Percentiles rank a stretch among this genome's conserved stretches.
phyloP scores from a whole-genome alignment of 495 filamentous ascomycete species.

The Apodospora peruviana region DNA sequence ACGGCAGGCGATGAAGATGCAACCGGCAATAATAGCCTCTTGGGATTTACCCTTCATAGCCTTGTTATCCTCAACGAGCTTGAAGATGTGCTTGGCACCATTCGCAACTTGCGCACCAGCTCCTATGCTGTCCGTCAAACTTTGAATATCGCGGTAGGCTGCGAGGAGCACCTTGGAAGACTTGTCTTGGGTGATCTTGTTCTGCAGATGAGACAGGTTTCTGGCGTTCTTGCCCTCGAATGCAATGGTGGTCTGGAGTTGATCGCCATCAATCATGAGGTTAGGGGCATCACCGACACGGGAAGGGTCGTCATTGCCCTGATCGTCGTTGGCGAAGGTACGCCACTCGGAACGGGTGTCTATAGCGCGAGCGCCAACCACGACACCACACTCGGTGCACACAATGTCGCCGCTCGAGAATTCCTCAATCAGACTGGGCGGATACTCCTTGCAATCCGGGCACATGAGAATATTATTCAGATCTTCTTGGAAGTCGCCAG shows the following conservation, averaged over 20 bases:
- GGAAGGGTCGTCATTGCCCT: constrained; percentile 86
- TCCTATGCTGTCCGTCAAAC: constrained; percentile 77
- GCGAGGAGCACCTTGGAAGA: constrained; percentile 70
- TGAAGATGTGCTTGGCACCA: constrained; percentile 89
- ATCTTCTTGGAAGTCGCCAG: constrained; percentile 46
- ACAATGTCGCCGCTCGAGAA: constrained; percentile 88
- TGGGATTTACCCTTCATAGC: constrained; percentile 92
- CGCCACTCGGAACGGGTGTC: constrained; percentile 97
- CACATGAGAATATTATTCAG: constrained; percentile 80
- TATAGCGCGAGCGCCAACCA: constrained; percentile 83
- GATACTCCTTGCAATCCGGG: constrained; percentile 82
- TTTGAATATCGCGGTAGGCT: constrained; percentile 85
- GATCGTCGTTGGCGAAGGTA: constrained; percentile 96
- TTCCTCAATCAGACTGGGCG: constrained; percentile 89
- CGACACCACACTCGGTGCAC: constrained; percentile 86
- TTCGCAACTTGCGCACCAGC: constrained; percentile 75
- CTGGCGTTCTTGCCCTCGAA: constrained; percentile 64
- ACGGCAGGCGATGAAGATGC: constrained; percentile 95
- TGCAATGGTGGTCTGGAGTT: constrained; percentile 86
- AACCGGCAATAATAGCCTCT: constrained; percentile 89
- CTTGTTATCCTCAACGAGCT: constrained; percentile 84
- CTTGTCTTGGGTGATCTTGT: constrained; percentile 82
- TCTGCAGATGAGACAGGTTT: constrained; percentile 78
- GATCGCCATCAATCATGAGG: constrained; percentile 79
- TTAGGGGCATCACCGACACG: constrained; percentile 94